These are phyloP conservation scores for Balakata baccata DNA, from an alignment of 345 rosid genomes.

Conservation along the genomic window DNA sequence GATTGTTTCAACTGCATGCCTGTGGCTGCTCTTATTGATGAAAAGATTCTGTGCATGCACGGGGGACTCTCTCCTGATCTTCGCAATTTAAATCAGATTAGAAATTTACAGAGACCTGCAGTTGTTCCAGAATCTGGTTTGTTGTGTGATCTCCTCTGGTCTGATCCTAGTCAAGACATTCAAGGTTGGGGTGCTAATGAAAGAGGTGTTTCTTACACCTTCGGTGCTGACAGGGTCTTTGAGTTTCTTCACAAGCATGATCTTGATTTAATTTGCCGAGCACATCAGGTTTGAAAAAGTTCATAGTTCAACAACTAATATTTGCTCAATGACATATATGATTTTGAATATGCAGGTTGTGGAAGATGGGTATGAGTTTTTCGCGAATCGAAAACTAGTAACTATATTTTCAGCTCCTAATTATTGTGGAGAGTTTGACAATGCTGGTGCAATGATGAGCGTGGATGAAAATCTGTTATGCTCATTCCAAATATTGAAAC, in stretches of 20 bases:
- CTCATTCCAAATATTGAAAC: slow-evolving; percentile 27
- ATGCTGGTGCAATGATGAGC: slow-evolving; percentile 34
- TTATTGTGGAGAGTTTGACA: slow-evolving; percentile 33
- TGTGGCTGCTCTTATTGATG: slow-evolving; percentile 29
- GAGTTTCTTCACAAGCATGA: slow-evolving; percentile 29
- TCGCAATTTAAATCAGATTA: slow-evolving; percentile 24
- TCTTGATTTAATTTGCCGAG: slow-evolving; percentile 32
- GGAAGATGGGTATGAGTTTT: slow-evolving; percentile 30
- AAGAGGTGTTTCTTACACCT: slow-evolving; percentile 29
- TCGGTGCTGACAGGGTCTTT: slow-evolving; percentile 28
- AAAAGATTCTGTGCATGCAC: slow-evolving; percentile 33
- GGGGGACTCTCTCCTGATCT: slow-evolving; percentile 36
- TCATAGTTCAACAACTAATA: too few species aligned
- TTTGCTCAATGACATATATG: too few species aligned
- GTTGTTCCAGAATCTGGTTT: slow-evolving; percentile 23
- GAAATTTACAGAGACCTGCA: slow-evolving; percentile 19
- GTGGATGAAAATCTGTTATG: slow-evolving; percentile 24
- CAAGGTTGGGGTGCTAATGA: slow-evolving; percentile 29
- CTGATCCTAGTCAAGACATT: slow-evolving; percentile 29
- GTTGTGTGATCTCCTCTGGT: slow-evolving; percentile 34
- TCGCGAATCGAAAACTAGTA: slow-evolving; percentile 23
- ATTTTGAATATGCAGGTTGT: slow-evolving; percentile 23
- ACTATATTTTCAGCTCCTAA: slow-evolving; percentile 32
- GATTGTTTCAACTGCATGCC: slow-evolving; percentile 35
- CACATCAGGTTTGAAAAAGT: slow-evolving; percentile 27